phyloP scores from a whole-genome alignment of 208 protist genomes.

The Acanthamoeba triangularis region DNA sequence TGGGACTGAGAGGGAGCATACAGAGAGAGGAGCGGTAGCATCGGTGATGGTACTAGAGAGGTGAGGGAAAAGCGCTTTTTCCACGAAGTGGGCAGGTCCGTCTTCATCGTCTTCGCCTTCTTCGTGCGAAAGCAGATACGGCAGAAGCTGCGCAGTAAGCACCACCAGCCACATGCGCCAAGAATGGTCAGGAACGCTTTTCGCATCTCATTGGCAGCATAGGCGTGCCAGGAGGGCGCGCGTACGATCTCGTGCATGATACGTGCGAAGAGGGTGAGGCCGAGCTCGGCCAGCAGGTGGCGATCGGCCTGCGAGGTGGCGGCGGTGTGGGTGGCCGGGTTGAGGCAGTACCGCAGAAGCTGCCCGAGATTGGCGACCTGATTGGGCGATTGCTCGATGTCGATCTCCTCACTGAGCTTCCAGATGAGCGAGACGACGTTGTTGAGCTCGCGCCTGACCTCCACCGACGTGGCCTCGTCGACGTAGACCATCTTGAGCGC shows the following conservation, averaged over 20 bases:
- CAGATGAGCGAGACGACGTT: conserved; percentile 43
- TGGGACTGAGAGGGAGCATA: not conserved
- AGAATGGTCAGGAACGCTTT: not conserved
- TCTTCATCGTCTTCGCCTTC: conserved; percentile 45
- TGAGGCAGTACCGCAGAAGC: conserved; percentile 46
- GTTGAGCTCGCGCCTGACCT: conserved; percentile 53
- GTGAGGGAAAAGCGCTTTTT: conserved; percentile 32
- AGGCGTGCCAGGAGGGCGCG: not conserved
- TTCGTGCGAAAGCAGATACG: conserved; percentile 30
- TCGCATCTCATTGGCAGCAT: not conserved
- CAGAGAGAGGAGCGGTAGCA: not conserved
- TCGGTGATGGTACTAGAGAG: conserved; percentile 28
- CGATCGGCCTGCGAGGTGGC: conserved; percentile 21
- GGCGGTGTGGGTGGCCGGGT: conserved; percentile 32
- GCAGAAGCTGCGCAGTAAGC: not conserved
- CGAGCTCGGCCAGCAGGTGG: conserved; percentile 37
- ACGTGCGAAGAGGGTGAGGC: conserved; percentile 46
- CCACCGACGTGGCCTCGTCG: not conserved
- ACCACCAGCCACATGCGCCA: not conserved
- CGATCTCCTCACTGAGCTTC: conserved; percentile 57
- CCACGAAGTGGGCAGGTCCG: conserved; percentile 14
- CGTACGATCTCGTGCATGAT: conserved; percentile 6
- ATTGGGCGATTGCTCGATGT: conserved; percentile 8
- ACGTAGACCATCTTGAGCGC: conserved; percentile 22
- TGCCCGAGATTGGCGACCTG: not conserved